Evolutionary conservation across 1,139 yeast species (phyloP).

Genomic region (Pichia sp.): DNA sequence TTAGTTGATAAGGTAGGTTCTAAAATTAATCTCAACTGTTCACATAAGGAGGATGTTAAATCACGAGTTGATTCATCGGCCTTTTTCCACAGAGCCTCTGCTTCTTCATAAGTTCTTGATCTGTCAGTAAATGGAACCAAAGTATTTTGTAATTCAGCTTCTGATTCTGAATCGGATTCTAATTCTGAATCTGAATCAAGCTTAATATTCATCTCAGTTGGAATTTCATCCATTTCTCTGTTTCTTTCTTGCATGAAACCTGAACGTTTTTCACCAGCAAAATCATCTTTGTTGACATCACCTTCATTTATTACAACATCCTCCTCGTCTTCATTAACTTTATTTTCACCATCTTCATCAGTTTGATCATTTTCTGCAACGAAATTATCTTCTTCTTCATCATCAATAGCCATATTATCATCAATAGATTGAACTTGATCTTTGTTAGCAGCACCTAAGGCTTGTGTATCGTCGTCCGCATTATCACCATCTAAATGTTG

Average conservation of each 20-base stretch:
- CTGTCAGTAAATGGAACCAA: constrained; percentile 19
- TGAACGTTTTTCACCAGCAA: constrained; percentile 47
- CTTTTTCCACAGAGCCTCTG: constrained; percentile 72
- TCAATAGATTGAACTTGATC: constrained; percentile 75
- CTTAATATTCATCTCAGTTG: constrained; percentile 25
- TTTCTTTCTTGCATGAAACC: constrained; percentile 48
- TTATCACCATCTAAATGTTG: constrained; percentile 87
- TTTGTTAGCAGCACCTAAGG: constrained; percentile 80
- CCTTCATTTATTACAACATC: constrained; percentile 22
- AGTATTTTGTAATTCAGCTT: constrained; percentile 28
- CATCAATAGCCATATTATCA: constrained; percentile 84
- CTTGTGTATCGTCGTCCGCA: constrained; percentile 75
- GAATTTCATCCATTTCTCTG: constrained; percentile 25
- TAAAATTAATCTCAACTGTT: constrained; percentile 83
- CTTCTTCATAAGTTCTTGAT: constrained; percentile 45
- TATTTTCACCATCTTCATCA: constrained; percentile 15
- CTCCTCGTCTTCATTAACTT: constrained; percentile 21
- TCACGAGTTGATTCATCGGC: constrained; percentile 84
- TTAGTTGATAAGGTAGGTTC: constrained; percentile 96
- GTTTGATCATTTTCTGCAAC: constrained; percentile 26
- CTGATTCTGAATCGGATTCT: constrained; percentile 24
- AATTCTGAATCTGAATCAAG: constrained; percentile 30
- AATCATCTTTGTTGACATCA: constrained; percentile 36
- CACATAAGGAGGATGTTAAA: constrained; percentile 80
- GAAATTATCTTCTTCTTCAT: constrained; percentile 37